Evolutionary conservation across 768 basidiomycete species (phyloP), one percentile per base, ranked within the genome.

Genomic region (Tylopilus cervinicoccineus): DNA sequence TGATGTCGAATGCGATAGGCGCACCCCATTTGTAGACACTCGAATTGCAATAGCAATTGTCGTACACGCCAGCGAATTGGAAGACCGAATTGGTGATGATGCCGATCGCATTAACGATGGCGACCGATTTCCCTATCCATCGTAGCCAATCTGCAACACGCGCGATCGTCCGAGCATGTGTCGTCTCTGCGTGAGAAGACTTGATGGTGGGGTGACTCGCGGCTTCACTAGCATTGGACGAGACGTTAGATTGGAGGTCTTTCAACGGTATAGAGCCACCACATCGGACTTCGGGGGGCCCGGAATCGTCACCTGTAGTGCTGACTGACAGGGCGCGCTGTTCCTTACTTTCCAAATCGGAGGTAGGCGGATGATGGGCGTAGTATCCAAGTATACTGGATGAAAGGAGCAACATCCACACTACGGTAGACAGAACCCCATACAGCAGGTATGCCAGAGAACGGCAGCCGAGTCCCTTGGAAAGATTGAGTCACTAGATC

Each of bases 401-500:
- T 2, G 32, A 16, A 11, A 71, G 51, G 11, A 70, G 58, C 2
- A 68, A 12, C 7, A 58, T 19, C 69, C 70, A 71, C 12, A 65
- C 56, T 0, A 48, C 1, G 2, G 65, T 72, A 1, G 70, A 65
- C 6, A 59, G 1, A 6, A 29, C 13, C 2, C 57, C 71, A 12
- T 69, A 71, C 14, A 62, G 36, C 29, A 69, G 20, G 43, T 70
- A 71, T 1, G 60, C 56, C 0, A 55, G 48, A 3, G 68, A 71
- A 45, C 68, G 67, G 37, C 71, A 71, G 11, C 70, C 71, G 2
- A 72, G 26, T 16, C 63, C 62, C 62, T 59, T n/a, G 20, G 12
- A 26, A 6, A 7, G 42, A 1, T 20, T 33, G 10, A 47, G 17
- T 38, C 23, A 40, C 4, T 14, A 6, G 13, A 20, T 28, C 23